Base-by-base conservation (phyloP, 257 asterid genomes). In the Capsicum rhomboideum region DNA sequence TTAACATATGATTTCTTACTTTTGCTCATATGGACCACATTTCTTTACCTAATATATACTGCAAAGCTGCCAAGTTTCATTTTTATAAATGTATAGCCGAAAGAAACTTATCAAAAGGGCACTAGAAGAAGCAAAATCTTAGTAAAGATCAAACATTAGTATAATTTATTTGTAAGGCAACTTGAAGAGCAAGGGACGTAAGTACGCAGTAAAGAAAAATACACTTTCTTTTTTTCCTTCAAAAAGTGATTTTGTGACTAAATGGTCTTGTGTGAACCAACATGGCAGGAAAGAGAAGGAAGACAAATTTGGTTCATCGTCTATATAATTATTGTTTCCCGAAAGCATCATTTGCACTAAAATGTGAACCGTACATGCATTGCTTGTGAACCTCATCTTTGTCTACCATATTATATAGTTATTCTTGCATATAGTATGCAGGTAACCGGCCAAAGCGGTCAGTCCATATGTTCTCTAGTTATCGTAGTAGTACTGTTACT, bases 131-230 rank as follows among this genome's bases (percentile, higher is more conserved):
- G 59, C 52, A 84, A 69, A 59, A 58, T 44, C 64, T 81, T 12
- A 29, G 21, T 74, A 78, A 10, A 10, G 40, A 84, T 82, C 46
- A 37, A 80, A 44, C 64, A 29, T 54, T 74, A 67, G 14, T 8
- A 28, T 64, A 13, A 14, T 64, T 64, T 28, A 64, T 9, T 86
- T 80, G 83, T 61, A 23, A 74, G 85, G 83, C 85, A 87, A 86
- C 79, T 83, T 86, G 79, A 83, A 50, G 40, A 83, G 77, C 17
- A 69, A 55, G 84, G 61, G 67, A 54, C 18, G 7, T 34, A n/a
- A n/a, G n/a, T n/a, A 34, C 40, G 66, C 63, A 80, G 66, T 80
- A 82, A 85, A 71, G 64, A 50, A 28, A 28, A 23, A 1, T 34
- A 34, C 26, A 77, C 83, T 20, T 17, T 49, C 8, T 28, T 40